Evolutionary conservation across 1,139 yeast species (phyloP).

Genomic region (Magnusiomyces ingens): DNA sequence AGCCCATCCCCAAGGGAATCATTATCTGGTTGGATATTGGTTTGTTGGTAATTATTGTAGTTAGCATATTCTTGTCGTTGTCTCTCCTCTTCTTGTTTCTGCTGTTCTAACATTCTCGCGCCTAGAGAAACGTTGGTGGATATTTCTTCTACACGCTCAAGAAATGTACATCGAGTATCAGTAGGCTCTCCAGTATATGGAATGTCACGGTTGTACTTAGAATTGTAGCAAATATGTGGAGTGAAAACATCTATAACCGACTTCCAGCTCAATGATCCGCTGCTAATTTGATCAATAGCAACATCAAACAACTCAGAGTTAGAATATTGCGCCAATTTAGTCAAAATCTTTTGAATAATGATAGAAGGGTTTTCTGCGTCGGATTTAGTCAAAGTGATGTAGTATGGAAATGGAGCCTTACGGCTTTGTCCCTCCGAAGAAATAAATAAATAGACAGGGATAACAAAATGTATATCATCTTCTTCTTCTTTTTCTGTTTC

Average conservation of each 20-base stretch:
- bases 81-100: not conserved
- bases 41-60: not conserved
- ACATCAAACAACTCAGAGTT: not conserved
- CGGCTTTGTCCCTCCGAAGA: not conserved
- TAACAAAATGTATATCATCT: slow-evolving; percentile 41
- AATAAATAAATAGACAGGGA: slow-evolving; percentile 62
- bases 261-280: not conserved
- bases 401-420: slow-evolving; percentile 48
- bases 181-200: not conserved
- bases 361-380: slow-evolving; percentile 48
- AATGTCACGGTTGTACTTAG: not conserved
- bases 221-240: not conserved
- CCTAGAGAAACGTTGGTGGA: not conserved
- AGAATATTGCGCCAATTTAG: slow-evolving; percentile 7
- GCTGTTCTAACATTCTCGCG: not conserved
- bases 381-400: slow-evolving; percentile 47
- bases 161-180: not conserved
- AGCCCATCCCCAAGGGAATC: no score
- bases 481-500: slow-evolving; percentile 14
- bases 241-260: not conserved
- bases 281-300: not conserved
- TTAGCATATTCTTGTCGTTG: not conserved
- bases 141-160: not conserved
- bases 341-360: slow-evolving; percentile 46
- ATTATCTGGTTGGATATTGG: no score